Base-by-base conservation (phyloP, 805 yeast genomes). In the Alloascoidea africana region DNA sequence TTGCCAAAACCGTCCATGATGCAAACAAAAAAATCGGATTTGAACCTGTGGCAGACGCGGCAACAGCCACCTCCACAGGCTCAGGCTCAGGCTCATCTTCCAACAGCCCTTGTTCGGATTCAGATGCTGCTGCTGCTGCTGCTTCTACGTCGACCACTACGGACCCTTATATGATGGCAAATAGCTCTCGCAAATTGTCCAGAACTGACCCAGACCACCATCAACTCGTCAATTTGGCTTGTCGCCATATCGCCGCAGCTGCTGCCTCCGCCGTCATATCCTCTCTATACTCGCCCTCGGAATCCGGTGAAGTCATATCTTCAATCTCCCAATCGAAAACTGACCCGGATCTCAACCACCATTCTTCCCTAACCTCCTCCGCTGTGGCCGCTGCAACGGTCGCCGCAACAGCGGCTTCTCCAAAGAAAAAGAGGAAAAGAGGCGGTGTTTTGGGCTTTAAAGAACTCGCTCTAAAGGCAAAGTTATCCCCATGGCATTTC, bases 401-500 rank as follows among this genome's bases (percentile, higher is more conserved):
- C 13, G 30, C 8, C 8, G 34, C 39, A 42, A 8, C 40, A 42
- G 34, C 34, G 13, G 41, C 42, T 8, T 44, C 46, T 4, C 50
- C 52, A 30, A 59, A 53, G 37, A 65, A 65, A 54, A 66, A 66
- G 53, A 66, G 70, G 52, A 70, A 81, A 62, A 65, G 84, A 55
- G 89, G 89, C 14, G 86, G 85, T 33, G 83, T 78, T 6, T 58
- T 79, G 35, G 89, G 87, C 0, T 85, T 85, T 61, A 81, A 83
- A 54, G 94, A 85, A 53, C 65, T 85, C 50, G 95, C 94, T 5
- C 76, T 83, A 15, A 80, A 84, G 51, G 76, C 86, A 5, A 79
- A 79, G 46, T 66, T 85, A 41, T 72, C 84, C 6, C 91, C 94
- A 17, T 85, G 94, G 94, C 95, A 85, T 56, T 85, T 85, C 57